Percentiles rank a stretch among this genome's conserved stretches.
Conservation (phyloP, 2,329 filamentous ascomycete species). For the Tolypocladium cylindrosporum region DNA sequence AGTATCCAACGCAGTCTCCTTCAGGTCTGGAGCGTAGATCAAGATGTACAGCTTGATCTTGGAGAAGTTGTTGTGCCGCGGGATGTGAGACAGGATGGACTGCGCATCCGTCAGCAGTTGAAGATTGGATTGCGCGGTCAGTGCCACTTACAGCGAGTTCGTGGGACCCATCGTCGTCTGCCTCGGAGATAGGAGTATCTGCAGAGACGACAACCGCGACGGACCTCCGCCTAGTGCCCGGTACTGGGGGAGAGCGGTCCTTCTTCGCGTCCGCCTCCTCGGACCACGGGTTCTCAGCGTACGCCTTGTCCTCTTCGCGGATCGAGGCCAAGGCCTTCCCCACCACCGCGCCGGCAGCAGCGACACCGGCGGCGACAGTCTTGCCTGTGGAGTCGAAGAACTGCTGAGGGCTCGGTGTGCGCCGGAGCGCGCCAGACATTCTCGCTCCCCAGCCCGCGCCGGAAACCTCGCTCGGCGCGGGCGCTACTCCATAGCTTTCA, state of each 20-base stretch:
- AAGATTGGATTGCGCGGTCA: too few relatives aligned
- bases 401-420: slow-evolving; percentile 80
- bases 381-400: slow-evolving; percentile 76
- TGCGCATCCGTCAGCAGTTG: slow-evolving; percentile 22
- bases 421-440: slow-evolving; percentile 70
- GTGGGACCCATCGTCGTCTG: slow-evolving; percentile 51
- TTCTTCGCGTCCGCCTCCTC: slow-evolving; percentile 72
- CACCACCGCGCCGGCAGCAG: slow-evolving; percentile 72
- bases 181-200: slow-evolving; percentile 49
- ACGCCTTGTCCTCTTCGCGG: slow-evolving; percentile 74
- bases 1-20: slow-evolving; percentile 49
- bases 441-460: slow-evolving; percentile 58
- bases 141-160: slow-evolving; percentile 67
- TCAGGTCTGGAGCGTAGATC: slow-evolving; percentile 76
- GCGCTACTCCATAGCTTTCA: slow-evolving; percentile 30
- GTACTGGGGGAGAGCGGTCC: slow-evolving; percentile 27
- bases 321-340: slow-evolving; percentile 77
- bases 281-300: slow-evolving; percentile 81
- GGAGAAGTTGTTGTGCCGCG: slow-evolving; percentile 62
- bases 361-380: slow-evolving; percentile 69
- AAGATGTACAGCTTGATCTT: slow-evolving; percentile 74
- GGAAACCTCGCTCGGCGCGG: slow-evolving; percentile 17
- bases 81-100: slow-evolving; percentile 85
- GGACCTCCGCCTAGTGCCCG: slow-evolving; percentile 53
- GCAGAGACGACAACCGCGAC: slow-evolving; percentile 87